phyloP scores from a whole-genome alignment of 1,284 basidiomycete species.

The Marasmius sp. region DNA sequence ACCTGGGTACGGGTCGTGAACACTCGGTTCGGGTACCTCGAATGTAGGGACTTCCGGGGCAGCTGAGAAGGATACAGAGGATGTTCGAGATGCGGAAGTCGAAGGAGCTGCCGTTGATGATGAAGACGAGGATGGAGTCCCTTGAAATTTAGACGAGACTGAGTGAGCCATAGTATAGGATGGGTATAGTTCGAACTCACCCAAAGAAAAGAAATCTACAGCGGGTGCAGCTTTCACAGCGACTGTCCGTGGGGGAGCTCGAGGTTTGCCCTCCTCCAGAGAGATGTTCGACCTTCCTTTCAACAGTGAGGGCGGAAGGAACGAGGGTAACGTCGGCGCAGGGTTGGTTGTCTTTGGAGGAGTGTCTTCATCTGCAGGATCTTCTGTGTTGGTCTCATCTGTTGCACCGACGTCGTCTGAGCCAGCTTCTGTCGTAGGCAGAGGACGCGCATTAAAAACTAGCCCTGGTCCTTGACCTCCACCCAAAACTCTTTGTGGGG shows the following conservation, averaged over 20 bases:
- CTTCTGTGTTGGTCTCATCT: slow-evolving; percentile 17
- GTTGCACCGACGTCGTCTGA: slow-evolving; percentile 12
- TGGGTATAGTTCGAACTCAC: slow-evolving; percentile 22
- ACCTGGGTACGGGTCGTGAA: slow-evolving; percentile 80
- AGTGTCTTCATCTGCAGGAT: slow-evolving; percentile 9
- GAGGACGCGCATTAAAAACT: slow-evolving; percentile 45
- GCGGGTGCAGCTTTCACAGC: slow-evolving; percentile 35
- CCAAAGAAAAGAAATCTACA: slow-evolving; percentile 69
- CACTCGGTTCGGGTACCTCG: slow-evolving; percentile 72
- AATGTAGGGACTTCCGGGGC: slow-evolving; percentile 73
- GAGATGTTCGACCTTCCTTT: slow-evolving; percentile 64
- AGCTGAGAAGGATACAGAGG: slow-evolving; percentile 46
- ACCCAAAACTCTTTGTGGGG: slow-evolving; percentile 60
- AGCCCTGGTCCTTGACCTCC: slow-evolving; percentile 60
- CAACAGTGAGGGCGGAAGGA: slow-evolving; percentile 57
- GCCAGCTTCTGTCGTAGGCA: slow-evolving; percentile 11
- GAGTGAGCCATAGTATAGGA: neutral
- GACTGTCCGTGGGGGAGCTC: slow-evolving; percentile 17
- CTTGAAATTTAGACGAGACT: neutral
- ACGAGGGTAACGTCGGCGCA: slow-evolving; percentile 35
- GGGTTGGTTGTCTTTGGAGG: slow-evolving; percentile 9
- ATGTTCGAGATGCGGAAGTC: slow-evolving; percentile 37
- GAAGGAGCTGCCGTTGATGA: slow-evolving; percentile 56
- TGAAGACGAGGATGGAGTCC: slow-evolving; percentile 23
- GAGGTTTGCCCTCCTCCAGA: slow-evolving; percentile 48